Evolutionary conservation across 192 early-diverging fungal genomes (phyloP).

Genomic region (Linnemannia hyalina): DNA sequence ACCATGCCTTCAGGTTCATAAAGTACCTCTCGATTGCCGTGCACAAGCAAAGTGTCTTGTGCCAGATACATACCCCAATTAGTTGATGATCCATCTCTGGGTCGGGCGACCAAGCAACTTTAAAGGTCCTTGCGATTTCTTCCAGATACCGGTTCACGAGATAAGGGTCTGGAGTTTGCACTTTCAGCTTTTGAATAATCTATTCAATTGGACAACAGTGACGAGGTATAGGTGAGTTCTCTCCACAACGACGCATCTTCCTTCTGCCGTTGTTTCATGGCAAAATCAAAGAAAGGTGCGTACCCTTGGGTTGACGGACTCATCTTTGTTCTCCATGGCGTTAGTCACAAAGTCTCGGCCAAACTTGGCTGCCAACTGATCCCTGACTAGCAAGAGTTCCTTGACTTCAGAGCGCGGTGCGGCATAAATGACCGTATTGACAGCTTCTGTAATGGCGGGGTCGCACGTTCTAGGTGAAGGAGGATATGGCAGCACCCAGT

Average conservation of each 20-base stretch:
- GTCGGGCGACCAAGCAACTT: constrained; percentile 76
- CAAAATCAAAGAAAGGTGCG: neutral
- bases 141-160: constrained; percentile 90
- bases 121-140: constrained; percentile 88
- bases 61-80: constrained; percentile 33
- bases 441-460: constrained; percentile 85
- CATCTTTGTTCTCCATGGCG: constrained; percentile 82
- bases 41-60: neutral
- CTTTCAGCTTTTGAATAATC: constrained; percentile 86
- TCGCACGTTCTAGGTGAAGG: constrained; percentile 74
- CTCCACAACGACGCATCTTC: neutral
- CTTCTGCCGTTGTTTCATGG: no score
- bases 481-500: neutral
- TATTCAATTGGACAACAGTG: constrained; percentile 28
- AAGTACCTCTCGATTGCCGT: neutral
- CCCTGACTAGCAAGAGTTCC: constrained; percentile 81
- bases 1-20: neutral
- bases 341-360: constrained; percentile 84
- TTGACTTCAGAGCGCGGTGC: constrained; percentile 87
- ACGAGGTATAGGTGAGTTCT: neutral
- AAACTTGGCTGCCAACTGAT: constrained; percentile 85
- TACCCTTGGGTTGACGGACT: constrained; percentile 83
- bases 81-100: constrained; percentile 59
- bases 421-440: constrained; percentile 93
- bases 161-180: constrained; percentile 82